Percentiles rank a stretch among this genome's conserved stretches.
Conservation (phyloP, 192 early-diverging fungal genomes). For the Dissophora globulifera region DNA sequence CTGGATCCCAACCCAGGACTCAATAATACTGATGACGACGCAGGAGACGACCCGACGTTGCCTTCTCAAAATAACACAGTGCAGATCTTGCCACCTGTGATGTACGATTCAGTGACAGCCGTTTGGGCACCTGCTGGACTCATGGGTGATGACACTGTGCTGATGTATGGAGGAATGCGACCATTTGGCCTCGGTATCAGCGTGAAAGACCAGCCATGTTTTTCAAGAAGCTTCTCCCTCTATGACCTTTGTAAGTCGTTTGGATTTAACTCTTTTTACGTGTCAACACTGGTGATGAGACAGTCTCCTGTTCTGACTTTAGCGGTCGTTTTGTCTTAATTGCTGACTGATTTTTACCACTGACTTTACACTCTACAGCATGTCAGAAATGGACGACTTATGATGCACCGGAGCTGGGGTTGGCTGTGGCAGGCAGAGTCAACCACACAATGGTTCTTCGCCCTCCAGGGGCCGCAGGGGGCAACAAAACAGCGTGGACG, state of each 20-base stretch:
- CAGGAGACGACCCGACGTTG: not conserved
- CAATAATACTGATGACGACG: slow-evolving; percentile 7
- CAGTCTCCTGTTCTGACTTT: too few relatives aligned
- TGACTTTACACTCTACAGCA: slow-evolving; percentile 5
- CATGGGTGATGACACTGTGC: slow-evolving; percentile 37
- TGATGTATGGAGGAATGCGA: slow-evolving; percentile 45
- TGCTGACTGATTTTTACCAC: not conserved
- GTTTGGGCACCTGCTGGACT: slow-evolving; percentile 42
- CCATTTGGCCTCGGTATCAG: slow-evolving; percentile 46
- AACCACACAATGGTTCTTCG: slow-evolving; percentile 48
- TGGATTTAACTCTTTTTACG: too few relatives aligned
- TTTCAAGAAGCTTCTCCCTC: slow-evolving; percentile 19
- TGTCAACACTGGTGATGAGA: too few relatives aligned
- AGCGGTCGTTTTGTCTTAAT: too few relatives aligned
- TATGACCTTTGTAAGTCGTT: slow-evolving; percentile 53
- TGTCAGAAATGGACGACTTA: slow-evolving; percentile 38
- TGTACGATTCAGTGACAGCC: slow-evolving; percentile 36
- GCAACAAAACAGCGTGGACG: slow-evolving; percentile 37
- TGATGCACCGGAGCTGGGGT: slow-evolving; percentile 7
- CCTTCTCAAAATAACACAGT: not conserved
- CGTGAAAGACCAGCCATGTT: slow-evolving; percentile 27
- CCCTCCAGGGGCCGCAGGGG: slow-evolving; percentile 36
- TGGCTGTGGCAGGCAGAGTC: slow-evolving; percentile 11
- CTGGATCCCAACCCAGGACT: not conserved
- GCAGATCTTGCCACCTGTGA: slow-evolving; percentile 19